These are phyloP conservation scores for Trichoderma oligosporum DNA, from an alignment of 2,329 filamentous ascomycete genomes.

Conservation along the genomic window DNA sequence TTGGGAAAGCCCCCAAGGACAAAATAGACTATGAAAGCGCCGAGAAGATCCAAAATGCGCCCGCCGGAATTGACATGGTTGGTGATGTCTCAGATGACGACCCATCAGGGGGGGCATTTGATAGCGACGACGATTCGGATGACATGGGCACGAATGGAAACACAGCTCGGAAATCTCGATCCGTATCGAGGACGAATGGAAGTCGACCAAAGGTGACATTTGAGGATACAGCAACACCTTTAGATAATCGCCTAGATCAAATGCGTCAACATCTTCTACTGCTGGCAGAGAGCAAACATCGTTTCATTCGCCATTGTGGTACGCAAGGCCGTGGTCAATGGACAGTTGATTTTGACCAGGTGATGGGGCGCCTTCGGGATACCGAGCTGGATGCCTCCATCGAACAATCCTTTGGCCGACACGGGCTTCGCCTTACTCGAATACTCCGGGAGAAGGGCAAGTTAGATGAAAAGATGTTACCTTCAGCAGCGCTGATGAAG, in stretches of 20 bases:
- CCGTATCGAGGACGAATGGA: slow-evolving; percentile 33
- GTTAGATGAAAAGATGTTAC: slow-evolving; percentile 88
- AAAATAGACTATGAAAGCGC: slow-evolving; percentile 46
- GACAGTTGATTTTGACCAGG: slow-evolving; percentile 75
- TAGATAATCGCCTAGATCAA: slow-evolving; percentile 50
- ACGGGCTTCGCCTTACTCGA: slow-evolving; percentile 77
- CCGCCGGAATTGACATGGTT: slow-evolving; percentile 34
- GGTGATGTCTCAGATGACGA: slow-evolving; percentile 36
- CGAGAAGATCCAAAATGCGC: slow-evolving; percentile 45
- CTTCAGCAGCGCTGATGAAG: slow-evolving; percentile 75
- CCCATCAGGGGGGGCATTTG: slow-evolving; percentile 23
- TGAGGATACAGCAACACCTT: slow-evolving; percentile 42
- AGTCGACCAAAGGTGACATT: slow-evolving; percentile 48
- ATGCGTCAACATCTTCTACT: slow-evolving; percentile 71
- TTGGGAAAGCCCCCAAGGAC: slow-evolving; percentile 51
- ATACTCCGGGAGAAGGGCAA: slow-evolving; percentile 85
- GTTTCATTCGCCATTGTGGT: slow-evolving; percentile 66
- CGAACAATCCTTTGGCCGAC: slow-evolving; percentile 68
- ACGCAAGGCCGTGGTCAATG: slow-evolving; percentile 65
- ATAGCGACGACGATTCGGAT: slow-evolving; percentile 32
- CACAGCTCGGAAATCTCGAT: slow-evolving; percentile 25
- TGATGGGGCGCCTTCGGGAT: slow-evolving; percentile 68
- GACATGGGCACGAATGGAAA: slow-evolving; percentile 32
- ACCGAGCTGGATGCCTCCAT: slow-evolving; percentile 79
- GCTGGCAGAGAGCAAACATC: slow-evolving; percentile 64